These are phyloP conservation scores for Pythium pectinolyticum DNA, from an alignment of 352 stramenopile genomes.

Conservation along the genomic window DNA sequence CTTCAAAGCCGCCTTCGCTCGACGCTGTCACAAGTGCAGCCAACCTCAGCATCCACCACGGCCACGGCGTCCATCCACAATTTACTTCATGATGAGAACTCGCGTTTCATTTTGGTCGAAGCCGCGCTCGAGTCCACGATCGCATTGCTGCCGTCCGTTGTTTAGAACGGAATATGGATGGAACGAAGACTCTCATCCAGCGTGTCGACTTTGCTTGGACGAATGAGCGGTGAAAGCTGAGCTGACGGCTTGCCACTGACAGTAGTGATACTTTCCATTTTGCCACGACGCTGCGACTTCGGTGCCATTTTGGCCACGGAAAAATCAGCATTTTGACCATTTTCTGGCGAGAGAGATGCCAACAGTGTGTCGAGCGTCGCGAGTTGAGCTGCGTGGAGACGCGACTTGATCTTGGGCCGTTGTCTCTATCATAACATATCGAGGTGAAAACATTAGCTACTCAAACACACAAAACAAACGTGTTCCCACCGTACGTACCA, in stretches of 20 bases:
- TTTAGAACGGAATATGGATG: conserved; percentile 24
- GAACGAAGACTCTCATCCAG: conserved; percentile 16
- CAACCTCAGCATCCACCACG: too few relatives aligned
- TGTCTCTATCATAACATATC: too few relatives aligned
- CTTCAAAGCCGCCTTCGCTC: conserved; percentile 23
- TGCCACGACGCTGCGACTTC: not conserved
- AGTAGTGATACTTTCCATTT: not conserved
- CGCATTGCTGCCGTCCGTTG: too few relatives aligned
- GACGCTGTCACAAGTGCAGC: conserved; percentile 11
- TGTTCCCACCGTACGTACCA: conserved; percentile 6
- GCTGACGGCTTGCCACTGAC: not conserved
- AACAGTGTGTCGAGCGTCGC: not conserved
- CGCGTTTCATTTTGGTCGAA: not conserved
- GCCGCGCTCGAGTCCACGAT: conserved; percentile 5
- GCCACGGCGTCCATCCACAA: not conserved
- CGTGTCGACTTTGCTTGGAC: conserved; percentile 3
- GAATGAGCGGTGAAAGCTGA: conserved; percentile 17
- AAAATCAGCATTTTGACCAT: not conserved
- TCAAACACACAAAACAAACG: not conserved
- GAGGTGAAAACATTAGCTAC: not conserved
- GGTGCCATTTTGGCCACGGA: not conserved
- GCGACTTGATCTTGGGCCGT: not conserved
- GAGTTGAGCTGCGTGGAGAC: not conserved
- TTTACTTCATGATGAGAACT: not conserved
- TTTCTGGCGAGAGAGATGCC: not conserved